Base-by-base conservation (phyloP, 208 protist species). In the Phytomonas sp. region DNA sequence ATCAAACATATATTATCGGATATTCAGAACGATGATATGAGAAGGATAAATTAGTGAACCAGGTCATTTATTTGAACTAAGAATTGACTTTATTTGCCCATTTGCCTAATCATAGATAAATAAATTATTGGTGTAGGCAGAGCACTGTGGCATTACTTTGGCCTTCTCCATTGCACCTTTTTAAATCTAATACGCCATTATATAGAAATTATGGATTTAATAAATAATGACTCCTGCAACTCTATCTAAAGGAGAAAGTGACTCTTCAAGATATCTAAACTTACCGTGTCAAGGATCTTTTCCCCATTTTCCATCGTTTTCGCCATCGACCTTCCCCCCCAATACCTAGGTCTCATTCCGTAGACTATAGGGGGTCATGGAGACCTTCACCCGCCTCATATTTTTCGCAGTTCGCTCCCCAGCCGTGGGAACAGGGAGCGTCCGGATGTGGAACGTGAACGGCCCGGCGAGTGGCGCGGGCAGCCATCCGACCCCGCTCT, bases 11-110 rank as follows among this genome's bases (percentile, higher is more conserved):
- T 11, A 65, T 29, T 60, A 56, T 49, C 34, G 1, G 16, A 71
- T 64, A 65, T 56, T 26, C 5, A 71, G 49, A 71, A 32, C 49
- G 52, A 71, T 60, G 42, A 31, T 32, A n/a, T 49, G 52, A 59
- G 40, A 70, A 62, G 63, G 52, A 42, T 29, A 62, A 59, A 40
- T 4, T 19, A 56, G 16, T 10, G 45, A 56, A 56, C 19, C 45
- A 56, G 19, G 2, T 26, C 45, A 26, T 26, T 56, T 56, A 12
- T 56, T 56, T 1, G 26, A 56, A 23, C 45, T 0, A 26, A 56
- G 26, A 6, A 26, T 56, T 56, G 16, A 23, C 11, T 8, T 23
- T 26, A 56, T 56, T 23, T 5, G 16, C 26, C 16, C 45, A 56
- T 56, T 56, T 56, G 45, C 10, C 45, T 56, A 49, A 49, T 16